Conservation (phyloP, 1,139 yeast species). For the Blastobotrys buckinghamii region DNA sequence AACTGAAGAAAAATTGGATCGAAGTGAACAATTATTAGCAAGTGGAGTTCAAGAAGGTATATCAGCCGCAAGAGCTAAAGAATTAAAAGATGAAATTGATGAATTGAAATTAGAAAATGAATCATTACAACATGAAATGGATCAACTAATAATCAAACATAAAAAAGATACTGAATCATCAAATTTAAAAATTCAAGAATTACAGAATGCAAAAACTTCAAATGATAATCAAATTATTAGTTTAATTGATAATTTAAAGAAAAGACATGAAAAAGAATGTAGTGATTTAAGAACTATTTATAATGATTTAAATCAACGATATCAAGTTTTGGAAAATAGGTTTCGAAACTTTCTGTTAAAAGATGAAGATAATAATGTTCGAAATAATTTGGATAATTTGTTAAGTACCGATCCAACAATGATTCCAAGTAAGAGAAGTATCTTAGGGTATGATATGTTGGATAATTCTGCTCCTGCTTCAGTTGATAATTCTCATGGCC, state of each 20-base stretch:
- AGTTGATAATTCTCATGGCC: not conserved
- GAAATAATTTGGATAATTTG: conserved; percentile 6
- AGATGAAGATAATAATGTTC: conserved; percentile 11
- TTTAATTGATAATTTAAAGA: conserved; percentile 17
- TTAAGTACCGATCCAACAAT: conserved; percentile 9
- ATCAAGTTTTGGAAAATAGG: conserved; percentile 17
- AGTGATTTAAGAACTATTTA: conserved; percentile 22
- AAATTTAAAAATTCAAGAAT: conserved; percentile 16
- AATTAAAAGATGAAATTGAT: conserved; percentile 1
- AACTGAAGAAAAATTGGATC: conserved; percentile 20
- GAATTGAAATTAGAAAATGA: conserved; percentile 13
- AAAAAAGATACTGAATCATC: conserved; percentile 17
- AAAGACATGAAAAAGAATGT: conserved; percentile 20
- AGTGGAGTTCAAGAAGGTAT: not conserved
- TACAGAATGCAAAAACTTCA: conserved; percentile 12
- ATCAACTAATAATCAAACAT: conserved; percentile 13
- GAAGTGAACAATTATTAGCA: conserved; percentile 10
- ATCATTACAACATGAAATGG: conserved; percentile 10
- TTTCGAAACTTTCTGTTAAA: conserved; percentile 14
- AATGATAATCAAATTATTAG: conserved; percentile 11
- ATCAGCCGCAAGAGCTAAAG: not conserved
- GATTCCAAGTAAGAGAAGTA: not conserved
- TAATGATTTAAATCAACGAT: conserved; percentile 22
- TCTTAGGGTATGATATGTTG: conserved; percentile 11
- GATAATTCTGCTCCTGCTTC: not conserved